Evolutionary conservation across 106 monocot species (phyloP).

Genomic region (Platanthera guangdongensis): DNA sequence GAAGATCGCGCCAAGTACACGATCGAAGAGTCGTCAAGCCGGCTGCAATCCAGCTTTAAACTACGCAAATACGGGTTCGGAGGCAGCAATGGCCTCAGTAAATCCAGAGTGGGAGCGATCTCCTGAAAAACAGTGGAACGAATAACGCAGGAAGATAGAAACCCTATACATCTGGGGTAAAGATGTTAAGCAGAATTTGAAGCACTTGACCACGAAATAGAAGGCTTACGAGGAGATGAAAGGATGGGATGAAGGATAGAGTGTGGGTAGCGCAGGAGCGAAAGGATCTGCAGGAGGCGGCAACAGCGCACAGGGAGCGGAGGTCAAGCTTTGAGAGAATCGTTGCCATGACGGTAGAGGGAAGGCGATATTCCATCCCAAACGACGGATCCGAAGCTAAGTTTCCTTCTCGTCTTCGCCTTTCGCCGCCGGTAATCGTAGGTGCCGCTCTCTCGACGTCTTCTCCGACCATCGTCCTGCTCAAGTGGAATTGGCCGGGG

Average conservation of each 20-base stretch:
- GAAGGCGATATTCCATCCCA: constrained; percentile 25
- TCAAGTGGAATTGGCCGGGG: background rate
- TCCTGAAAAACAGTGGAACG: constrained; percentile 38
- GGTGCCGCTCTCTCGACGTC: background rate
- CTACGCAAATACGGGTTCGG: constrained; percentile 62
- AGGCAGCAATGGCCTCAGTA: constrained; percentile 59
- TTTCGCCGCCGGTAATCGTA: background rate
- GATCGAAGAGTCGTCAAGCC: constrained; percentile 57
- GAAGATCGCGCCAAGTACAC: constrained; percentile 36
- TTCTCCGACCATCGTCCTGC: background rate
- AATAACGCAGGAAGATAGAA: background rate
- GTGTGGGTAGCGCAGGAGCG: constrained; percentile 49
- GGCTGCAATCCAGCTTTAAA: constrained; percentile 64
- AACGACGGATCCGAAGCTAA: background rate
- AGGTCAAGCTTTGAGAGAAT: constrained; percentile 71
- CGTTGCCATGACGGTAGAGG: constrained; percentile 51
- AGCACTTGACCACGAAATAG: background rate
- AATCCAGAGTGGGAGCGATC: constrained; percentile 53
- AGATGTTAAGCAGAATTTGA: background rate
- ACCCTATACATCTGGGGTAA: background rate
- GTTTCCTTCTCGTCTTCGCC: background rate
- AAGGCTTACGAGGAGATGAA: constrained; percentile 60
- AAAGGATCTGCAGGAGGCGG: constrained; percentile 58
- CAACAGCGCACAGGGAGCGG: constrained; percentile 63
- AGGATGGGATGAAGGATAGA: constrained; percentile 54